Evolutionary conservation across 2,329 filamentous ascomycete genomes (phyloP).

Genomic region (Ophiocordyceps camponoti-leonardi): DNA sequence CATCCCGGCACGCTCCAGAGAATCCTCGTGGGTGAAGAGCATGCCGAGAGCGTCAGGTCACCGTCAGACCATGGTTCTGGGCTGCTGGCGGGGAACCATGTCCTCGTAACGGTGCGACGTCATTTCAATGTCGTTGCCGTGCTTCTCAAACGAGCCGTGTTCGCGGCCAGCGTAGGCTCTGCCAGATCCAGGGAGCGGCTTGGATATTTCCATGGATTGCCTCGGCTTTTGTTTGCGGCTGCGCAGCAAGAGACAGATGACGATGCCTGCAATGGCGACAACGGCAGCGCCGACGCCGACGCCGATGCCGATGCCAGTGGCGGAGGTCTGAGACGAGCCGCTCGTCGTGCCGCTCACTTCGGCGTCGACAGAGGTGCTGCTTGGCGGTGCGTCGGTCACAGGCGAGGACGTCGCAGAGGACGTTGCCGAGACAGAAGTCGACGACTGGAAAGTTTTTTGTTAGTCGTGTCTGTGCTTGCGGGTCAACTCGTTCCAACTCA

Average conservation of each 20-base stretch:
- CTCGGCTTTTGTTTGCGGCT: slow-evolving; percentile 9
- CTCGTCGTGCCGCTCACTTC: slow-evolving; percentile 1
- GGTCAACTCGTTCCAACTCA: not conserved
- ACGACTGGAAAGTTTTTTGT: not conserved
- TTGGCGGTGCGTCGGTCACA: slow-evolving; percentile 1
- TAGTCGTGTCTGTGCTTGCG: not conserved
- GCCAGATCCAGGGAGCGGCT: slow-evolving; percentile 30
- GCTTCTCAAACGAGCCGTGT: slow-evolving; percentile 18
- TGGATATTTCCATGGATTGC: slow-evolving; percentile 27
- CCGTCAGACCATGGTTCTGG: slow-evolving; percentile 23
- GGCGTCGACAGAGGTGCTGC: slow-evolving; percentile 2
- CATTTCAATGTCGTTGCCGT: slow-evolving; percentile 28
- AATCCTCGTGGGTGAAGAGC: not conserved
- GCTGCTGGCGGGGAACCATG: slow-evolving; percentile 33
- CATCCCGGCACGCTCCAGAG: not conserved
- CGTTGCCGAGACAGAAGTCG: not conserved
- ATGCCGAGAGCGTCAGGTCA: not conserved
- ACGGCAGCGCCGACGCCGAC: slow-evolving; percentile 26
- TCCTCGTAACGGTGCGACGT: slow-evolving; percentile 39
- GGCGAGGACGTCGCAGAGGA: not conserved
- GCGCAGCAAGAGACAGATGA: slow-evolving; percentile 19
- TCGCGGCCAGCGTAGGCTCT: slow-evolving; percentile 18
- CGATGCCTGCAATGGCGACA: slow-evolving; percentile 20
- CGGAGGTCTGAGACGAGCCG: slow-evolving; percentile 24
- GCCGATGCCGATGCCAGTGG: slow-evolving; percentile 33